Evolutionary conservation across 2,329 filamentous ascomycete species (phyloP), one percentile per base, ranked within the genome.

Genomic region (Blastomyces silverae): DNA sequence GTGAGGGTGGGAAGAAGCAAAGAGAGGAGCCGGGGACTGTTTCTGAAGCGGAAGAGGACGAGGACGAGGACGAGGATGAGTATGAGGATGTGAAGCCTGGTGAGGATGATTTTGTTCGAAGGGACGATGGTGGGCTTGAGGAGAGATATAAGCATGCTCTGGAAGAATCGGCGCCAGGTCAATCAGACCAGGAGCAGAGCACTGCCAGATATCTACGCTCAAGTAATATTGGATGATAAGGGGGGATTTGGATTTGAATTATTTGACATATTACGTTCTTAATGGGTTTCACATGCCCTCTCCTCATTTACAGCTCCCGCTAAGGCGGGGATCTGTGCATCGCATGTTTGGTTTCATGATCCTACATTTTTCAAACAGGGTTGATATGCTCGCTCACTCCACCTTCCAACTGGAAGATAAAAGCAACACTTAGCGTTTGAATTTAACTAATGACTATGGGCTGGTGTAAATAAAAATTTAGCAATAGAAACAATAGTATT

Each of bases 81-180:
- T 79, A 81, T 39, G 85, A 83, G 28, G 80, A 83, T n/a, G 84
- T 84, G 22, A 31, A 25, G 13, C 39, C 58, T 31, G 84, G 87
- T 31, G 81, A 84, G 53, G 83, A 85, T 34, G 82, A 84, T 10
- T 39, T 64, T 44, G 53, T 53, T 34, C 31, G 52, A 10, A 61
- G 64, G 13, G 82, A 86, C 68, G 82, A 85, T 67, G 84, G 88
- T 67, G 87, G 89, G 1, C 81, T 96, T 58, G 86, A 90, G 72
- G 81, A 85, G 61, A 82, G 91, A 68, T 97, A 97, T 74, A 84
- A 89, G 73, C 84, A 90, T 55, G 90, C 92, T 0, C 80, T 95
- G 71, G 81, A 82, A 48, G 84, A 86, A 15, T 84, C 84, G 28
- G 76, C 74, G 55, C 73, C 72, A 42, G 71, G 69, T 15, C 73